These are phyloP conservation scores for Vaccinium macrocarpon DNA, from an alignment of 148 eudicot genomes.

Conservation along the genomic window DNA sequence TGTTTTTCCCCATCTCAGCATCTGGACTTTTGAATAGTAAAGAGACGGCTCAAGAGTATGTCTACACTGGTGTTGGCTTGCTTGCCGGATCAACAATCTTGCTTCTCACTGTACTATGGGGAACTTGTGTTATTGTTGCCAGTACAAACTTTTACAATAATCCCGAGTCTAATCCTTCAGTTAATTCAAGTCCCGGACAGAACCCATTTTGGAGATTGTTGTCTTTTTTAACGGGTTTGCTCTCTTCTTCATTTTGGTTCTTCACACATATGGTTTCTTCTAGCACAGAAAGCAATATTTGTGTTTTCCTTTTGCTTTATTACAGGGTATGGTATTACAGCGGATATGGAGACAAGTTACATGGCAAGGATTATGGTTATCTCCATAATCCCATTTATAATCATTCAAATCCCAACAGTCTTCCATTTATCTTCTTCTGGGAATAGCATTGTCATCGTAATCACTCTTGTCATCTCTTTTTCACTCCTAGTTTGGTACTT, in stretches of 20 bases:
- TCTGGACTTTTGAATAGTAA: constrained; percentile 26
- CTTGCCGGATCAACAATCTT: constrained; percentile 31
- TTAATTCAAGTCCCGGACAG: constrained; percentile 1
- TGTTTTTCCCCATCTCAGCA: constrained; percentile 14
- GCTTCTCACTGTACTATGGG: constrained; percentile 27
- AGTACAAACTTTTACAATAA: neutral
- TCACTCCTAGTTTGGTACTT: constrained; percentile 32
- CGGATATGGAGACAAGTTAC: constrained; percentile 31
- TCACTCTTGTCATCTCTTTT: constrained; percentile 29
- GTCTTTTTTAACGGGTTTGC: constrained; percentile 6
- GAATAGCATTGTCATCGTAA: constrained; percentile 12
- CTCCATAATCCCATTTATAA: constrained; percentile 33
- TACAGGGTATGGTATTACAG: constrained; percentile 26
- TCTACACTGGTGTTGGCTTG: constrained; percentile 25
- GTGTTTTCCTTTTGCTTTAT: neutral
- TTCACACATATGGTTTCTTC: neutral
- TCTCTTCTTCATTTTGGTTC: neutral
- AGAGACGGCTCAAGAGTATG: constrained; percentile 29
- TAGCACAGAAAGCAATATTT: neutral
- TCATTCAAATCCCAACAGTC: constrained; percentile 28
- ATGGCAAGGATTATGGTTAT: constrained; percentile 37
- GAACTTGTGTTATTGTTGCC: constrained; percentile 28
- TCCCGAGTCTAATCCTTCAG: neutral
- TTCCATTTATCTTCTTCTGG: constrained; percentile 9
- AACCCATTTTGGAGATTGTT: constrained; percentile 2